phyloP scores from a whole-genome alignment of 306 rosid species.

The Pterocarpus macrocarpus region DNA sequence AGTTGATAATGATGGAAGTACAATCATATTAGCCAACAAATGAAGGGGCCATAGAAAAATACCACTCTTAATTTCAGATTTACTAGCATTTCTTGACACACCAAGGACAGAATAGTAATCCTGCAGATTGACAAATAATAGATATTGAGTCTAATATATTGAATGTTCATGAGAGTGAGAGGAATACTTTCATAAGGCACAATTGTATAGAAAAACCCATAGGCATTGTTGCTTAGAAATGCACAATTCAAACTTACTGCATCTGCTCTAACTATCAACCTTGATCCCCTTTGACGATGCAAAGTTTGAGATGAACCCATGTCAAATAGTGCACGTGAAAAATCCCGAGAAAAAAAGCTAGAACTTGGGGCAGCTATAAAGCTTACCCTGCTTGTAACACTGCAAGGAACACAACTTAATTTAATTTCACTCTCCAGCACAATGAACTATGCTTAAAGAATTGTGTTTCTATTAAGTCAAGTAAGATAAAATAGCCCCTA shows the following conservation, averaged over 20 bases:
- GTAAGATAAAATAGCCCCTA: neutral
- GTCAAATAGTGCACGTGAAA: constrained; percentile 55
- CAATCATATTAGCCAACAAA: neutral
- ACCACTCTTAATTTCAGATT: constrained; percentile 98
- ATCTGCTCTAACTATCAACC: constrained; percentile 84
- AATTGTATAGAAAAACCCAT: constrained; percentile 8
- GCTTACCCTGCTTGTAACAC: constrained; percentile 63
- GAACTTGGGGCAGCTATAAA: constrained; percentile 68
- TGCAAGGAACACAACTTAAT: constrained; percentile 53
- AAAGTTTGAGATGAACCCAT: constrained; percentile 59
- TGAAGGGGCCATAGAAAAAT: constrained; percentile 41
- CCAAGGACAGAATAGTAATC: constrained; percentile 94
- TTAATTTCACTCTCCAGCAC: constrained; percentile 24
- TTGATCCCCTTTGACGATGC: constrained; percentile 67
- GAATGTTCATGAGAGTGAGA: constrained; percentile 8
- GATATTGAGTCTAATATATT: constrained; percentile 35
- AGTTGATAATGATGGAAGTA: constrained; percentile 7
- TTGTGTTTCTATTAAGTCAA: neutral
- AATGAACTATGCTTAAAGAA: constrained; percentile 17
- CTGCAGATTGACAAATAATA: constrained; percentile 58
- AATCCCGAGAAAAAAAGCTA: constrained; percentile 68
- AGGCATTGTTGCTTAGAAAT: constrained; percentile 29
- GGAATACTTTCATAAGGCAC: constrained; percentile 11
- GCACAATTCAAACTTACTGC: constrained; percentile 65
- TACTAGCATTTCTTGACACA: constrained; percentile 82